Evolutionary conservation across 228 moss, liverwort and hornwort species (phyloP), one percentile per base, ranked within the genome.

Genomic region (Sphagnum fallax): DNA sequence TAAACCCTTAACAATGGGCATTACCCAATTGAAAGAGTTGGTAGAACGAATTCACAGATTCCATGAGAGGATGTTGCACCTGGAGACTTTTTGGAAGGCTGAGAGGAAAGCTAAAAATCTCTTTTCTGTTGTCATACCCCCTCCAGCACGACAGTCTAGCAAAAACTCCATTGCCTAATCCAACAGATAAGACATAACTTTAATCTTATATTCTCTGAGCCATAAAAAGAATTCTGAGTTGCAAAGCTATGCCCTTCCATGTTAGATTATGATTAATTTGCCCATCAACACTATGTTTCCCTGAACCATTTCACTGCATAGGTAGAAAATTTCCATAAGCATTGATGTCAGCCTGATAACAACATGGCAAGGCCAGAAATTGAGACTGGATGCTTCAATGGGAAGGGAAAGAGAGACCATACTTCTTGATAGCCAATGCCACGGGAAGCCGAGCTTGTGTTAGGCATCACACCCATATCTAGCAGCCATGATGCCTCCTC

Each of bases 391-490:
- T 10, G 10, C 64, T 10, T 13, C 1, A 16, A 14, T 51, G 51
- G 10, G 5, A 48, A 51, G 50, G 10, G 60, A 48, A 62, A 5
- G 18, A 49, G 50, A 8, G 60, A 60, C 67, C 84, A 77, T 82
- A 91, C 92, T 77, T 95, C 92, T 60, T 90, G 90, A 71, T 98
- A 98, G 62, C 98, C 98, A 68, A 98, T 93, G 66, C 90, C 98
- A 68, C 93, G 90, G 72, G 98, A 91, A 58, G 98, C 81, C 60
- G 92, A 80, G 69, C 75, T 87, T 14, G 90, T 77, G 63, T 86
- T 84, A 9, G 98, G 93, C 63, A 73, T 52, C 66, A 98, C 63
- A 71, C 90, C 91, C 64, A 90, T 69, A 70, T 97, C 96, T 60
- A 97, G 81, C 4, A 97, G 88, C 84, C 84, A 91, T 10, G 96